Conservation (phyloP, 257 asterid species). For the Plantago elongata region DNA sequence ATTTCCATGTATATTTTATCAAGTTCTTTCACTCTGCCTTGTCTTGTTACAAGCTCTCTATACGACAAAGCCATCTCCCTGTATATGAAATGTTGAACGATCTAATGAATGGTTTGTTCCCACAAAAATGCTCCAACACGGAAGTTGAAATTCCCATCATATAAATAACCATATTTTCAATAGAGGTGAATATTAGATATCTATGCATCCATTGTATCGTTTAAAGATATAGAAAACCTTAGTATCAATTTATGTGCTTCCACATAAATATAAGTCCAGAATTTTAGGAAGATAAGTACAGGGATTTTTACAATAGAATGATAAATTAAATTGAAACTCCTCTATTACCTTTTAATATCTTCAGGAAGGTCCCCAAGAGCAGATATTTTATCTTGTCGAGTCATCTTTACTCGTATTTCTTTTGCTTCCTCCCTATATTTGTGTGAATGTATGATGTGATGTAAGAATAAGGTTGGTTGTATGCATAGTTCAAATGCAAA, state of each 20-base stretch:
- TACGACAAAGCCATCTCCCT: conserved; percentile 64
- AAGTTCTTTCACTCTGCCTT: conserved; percentile 53
- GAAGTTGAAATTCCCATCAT: no score
- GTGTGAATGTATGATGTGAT: background rate
- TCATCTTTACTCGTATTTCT: conserved; percentile 37
- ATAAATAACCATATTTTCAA: no score
- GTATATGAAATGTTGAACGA: conserved; percentile 16
- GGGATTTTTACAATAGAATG: background rate
- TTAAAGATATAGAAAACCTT: background rate
- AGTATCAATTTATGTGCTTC: background rate
- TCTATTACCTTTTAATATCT: conserved; percentile 45
- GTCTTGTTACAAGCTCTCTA: conserved; percentile 71
- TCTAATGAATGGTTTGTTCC: no score
- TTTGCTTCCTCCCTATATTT: conserved; percentile 68
- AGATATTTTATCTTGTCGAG: conserved; percentile 23
- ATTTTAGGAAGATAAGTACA: background rate
- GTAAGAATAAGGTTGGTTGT: background rate
- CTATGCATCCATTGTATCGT: no score
- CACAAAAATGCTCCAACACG: no score
- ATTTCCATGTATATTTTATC: conserved; percentile 73
- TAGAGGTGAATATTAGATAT: no score
- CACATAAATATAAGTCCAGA: background rate
- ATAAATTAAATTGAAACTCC: background rate
- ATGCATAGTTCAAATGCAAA: no score
- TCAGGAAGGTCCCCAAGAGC: conserved; percentile 39